A percentile compares a stretch with the other conserved stretches of the same genome.
Conservation (phyloP, 2,329 filamentous ascomycete genomes). For the Corinectria fuckeliana region DNA sequence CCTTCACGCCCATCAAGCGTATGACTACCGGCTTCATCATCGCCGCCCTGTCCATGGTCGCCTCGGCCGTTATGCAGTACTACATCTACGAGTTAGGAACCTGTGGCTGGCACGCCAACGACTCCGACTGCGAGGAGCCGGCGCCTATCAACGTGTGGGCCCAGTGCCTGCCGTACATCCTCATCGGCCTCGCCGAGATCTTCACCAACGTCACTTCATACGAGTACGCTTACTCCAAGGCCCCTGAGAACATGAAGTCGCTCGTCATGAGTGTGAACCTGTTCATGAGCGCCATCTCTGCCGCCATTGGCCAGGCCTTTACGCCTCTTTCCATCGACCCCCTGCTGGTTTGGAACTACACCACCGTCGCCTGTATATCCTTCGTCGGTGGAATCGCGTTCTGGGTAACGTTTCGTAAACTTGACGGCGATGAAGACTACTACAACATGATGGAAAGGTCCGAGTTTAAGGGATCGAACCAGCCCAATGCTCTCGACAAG, state of each 20-base stretch:
- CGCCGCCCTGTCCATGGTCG: constrained; percentile 66
- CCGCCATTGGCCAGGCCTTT: constrained; percentile 74
- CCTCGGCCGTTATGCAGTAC: constrained; percentile 62
- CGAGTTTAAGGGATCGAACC: constrained; percentile 48
- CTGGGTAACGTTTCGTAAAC: constrained; percentile 70
- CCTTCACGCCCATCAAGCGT: constrained; percentile 78
- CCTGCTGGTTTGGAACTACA: constrained; percentile 76
- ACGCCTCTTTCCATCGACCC: constrained; percentile 68
- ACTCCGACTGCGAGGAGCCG: constrained; percentile 51
- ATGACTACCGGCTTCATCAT: constrained; percentile 75
- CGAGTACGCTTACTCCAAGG: constrained; percentile 80
- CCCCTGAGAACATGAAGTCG: constrained; percentile 80
- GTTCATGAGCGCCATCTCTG: constrained; percentile 73
- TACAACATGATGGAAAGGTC: constrained; percentile 66
- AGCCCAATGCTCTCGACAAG: constrained; percentile 46
- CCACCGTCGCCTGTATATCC: constrained; percentile 65
- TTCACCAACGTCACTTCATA: constrained; percentile 66
- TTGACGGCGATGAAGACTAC: constrained; percentile 72
- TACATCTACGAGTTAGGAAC: constrained; percentile 69
- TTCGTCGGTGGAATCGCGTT: constrained; percentile 68
- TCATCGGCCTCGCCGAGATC: constrained; percentile 60
- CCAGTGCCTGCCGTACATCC: constrained; percentile 58
- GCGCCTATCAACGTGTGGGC: constrained; percentile 71
- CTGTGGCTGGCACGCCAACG: constrained; percentile 63
- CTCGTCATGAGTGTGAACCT: constrained; percentile 75